Conservation (phyloP, 2,329 filamentous ascomycete species). For the Microascus cirrosus region DNA sequence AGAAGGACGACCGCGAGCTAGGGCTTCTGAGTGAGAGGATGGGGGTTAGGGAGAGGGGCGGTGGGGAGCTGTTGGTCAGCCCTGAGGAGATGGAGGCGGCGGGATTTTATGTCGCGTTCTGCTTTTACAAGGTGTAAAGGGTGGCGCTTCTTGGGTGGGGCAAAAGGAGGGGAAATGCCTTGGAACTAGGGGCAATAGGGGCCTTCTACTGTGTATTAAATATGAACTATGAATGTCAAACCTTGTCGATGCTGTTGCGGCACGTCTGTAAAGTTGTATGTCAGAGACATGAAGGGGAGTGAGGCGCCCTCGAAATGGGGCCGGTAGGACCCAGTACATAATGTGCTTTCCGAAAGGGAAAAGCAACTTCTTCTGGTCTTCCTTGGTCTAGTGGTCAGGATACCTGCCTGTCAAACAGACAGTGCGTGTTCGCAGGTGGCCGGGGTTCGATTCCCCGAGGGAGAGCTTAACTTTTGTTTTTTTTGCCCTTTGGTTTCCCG, state of each 20-base stretch:
- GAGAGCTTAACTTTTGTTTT: not conserved
- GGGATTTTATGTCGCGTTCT: conserved; percentile 86
- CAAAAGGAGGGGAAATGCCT: not conserved
- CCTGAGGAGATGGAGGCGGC: conserved; percentile 88
- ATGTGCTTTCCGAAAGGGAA: not conserved
- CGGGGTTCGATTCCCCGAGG: conserved; percentile 22
- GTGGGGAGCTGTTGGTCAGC: conserved; percentile 58
- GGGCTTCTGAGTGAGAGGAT: conserved; percentile 89
- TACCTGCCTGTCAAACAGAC: conserved; percentile 5
- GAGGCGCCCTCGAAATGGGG: no score
- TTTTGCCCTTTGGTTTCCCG: not conserved
- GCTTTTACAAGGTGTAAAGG: conserved; percentile 84
- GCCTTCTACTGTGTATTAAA: no score
- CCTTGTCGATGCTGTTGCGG: no score
- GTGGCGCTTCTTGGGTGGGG: not conserved
- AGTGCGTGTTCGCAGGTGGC: conserved; percentile 14
- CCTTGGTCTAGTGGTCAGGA: conserved; percentile 6
- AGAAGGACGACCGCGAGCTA: conserved; percentile 74
- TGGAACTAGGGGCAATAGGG: not conserved
- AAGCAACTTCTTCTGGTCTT: not conserved
- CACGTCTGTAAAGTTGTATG: no score
- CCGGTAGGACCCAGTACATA: no score
- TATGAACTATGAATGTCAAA: no score
- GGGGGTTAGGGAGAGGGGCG: conserved; percentile 68
- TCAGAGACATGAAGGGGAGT: no score